Evolutionary conservation across 2,329 filamentous ascomycete species (phyloP).

Genomic region (Neoscytalidium dimidiatum): DNA sequence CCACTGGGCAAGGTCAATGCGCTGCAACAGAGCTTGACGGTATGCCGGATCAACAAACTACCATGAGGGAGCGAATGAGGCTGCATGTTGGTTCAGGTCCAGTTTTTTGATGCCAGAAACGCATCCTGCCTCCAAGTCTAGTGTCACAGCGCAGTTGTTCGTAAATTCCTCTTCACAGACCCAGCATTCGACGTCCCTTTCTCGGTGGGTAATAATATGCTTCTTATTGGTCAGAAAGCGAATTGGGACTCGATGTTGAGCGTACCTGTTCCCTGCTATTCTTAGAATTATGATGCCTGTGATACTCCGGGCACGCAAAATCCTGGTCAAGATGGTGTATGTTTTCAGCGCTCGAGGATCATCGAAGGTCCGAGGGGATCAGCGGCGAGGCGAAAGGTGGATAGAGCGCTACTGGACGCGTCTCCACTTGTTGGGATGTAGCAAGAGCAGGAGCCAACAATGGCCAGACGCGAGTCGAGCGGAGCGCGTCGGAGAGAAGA

Average conservation of each 20-base stretch:
- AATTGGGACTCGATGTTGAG: neutral
- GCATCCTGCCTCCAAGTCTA: slow-evolving; percentile 25
- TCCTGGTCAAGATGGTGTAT: neutral
- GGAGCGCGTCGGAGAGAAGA: neutral
- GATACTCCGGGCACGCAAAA: slow-evolving; percentile 2
- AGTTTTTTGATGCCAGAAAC: slow-evolving; percentile 22
- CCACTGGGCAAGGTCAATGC: neutral
- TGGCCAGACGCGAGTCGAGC: neutral
- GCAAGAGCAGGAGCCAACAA: neutral
- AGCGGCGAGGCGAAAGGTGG: neutral
- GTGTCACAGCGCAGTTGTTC: neutral
- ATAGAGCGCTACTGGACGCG: neutral
- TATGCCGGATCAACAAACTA: slow-evolving; percentile 26
- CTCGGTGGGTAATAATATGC: slow-evolving; percentile 4
- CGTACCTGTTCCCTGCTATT: slow-evolving; percentile 2
- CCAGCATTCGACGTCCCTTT: neutral
- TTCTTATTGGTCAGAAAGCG: neutral
- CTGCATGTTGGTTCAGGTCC: slow-evolving; percentile 25
- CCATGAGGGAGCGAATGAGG: slow-evolving; percentile 25
- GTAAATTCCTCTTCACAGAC: neutral
- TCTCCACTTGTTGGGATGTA: neutral
- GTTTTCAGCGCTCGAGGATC: neutral
- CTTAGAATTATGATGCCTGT: neutral
- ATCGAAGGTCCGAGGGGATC: neutral
- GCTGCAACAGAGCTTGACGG: slow-evolving; percentile 20